Percentiles rank a stretch among this genome's conserved stretches.
phyloP scores from a whole-genome alignment of 176 grass and related monocot species.

The Saccharum spontaneum region DNA sequence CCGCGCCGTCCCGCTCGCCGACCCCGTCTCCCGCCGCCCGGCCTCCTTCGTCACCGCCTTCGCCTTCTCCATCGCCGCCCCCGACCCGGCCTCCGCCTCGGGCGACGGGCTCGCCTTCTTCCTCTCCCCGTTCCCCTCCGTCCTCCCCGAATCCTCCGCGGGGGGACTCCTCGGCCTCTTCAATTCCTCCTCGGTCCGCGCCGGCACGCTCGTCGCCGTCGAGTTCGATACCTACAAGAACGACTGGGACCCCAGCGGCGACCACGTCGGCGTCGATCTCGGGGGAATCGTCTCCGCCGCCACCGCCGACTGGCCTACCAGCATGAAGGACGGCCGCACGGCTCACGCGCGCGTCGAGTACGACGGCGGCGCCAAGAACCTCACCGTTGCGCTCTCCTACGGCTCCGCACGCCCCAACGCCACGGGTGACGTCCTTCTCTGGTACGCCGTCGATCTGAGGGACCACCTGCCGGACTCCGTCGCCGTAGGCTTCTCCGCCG shows the following conservation, averaged over 20 bases:
- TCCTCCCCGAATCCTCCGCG: constrained; percentile 46
- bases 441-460: constrained; percentile 51
- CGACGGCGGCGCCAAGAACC: constrained; percentile 46
- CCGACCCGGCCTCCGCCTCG: constrained; percentile 34
- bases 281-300: constrained; percentile 48
- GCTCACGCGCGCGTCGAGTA: constrained; percentile 72
- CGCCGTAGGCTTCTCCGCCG: constrained; percentile 69
- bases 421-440: constrained; percentile 42
- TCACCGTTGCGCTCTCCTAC: constrained; percentile 76
- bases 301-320: constrained; percentile 47
- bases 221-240: constrained; percentile 82
- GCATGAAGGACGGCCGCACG: constrained; percentile 59
- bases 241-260: constrained; percentile 56
- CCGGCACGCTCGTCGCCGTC: constrained; percentile 51
- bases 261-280: constrained; percentile 74
- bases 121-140: constrained; percentile 66
- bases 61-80: constrained; percentile 55
- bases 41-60: constrained; percentile 69
- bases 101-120: constrained; percentile 85
- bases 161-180: constrained; percentile 70
- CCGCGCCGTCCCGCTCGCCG: constrained; percentile 47
- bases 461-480: constrained; percentile 54
- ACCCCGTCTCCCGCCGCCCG: constrained; percentile 45
- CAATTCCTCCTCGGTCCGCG: constrained; percentile 33
- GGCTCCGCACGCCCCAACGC: constrained; percentile 23